Conservation (phyloP, 108 stramenopile genomes). For the Discostella pseudostelligera region DNA sequence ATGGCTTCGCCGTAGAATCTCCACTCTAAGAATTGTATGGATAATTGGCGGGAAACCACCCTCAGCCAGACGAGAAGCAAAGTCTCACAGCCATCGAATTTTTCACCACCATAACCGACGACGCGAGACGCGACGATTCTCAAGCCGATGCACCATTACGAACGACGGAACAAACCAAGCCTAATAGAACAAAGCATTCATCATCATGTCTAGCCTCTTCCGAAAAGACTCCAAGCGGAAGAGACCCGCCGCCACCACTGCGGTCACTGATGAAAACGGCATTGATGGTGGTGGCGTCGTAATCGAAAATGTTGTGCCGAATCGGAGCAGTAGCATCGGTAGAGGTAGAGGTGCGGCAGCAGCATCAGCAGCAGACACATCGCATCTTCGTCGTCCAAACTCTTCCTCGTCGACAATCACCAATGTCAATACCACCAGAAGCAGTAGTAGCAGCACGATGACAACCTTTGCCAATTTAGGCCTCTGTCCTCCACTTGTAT, state of each 20-base stretch:
- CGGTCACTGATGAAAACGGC: neutral
- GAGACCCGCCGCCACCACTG: neutral
- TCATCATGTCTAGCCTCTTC: constrained; percentile 34
- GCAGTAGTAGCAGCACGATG: too few species aligned
- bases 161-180: too few species aligned
- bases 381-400: neutral
- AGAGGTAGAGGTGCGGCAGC: neutral
- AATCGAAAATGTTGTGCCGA: neutral
- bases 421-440: neutral
- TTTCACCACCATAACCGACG: too few species aligned
- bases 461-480: constrained; percentile 68
- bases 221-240: constrained; percentile 25
- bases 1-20: too few species aligned
- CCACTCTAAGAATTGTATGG: too few species aligned
- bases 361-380: neutral
- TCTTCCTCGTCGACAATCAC: neutral
- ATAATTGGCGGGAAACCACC: too few species aligned
- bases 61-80: too few species aligned
- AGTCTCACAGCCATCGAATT: too few species aligned
- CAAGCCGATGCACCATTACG: too few species aligned
- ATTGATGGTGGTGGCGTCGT: neutral
- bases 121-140: too few species aligned
- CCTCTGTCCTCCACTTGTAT: constrained; percentile 60
- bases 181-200: too few species aligned
- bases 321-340: constrained; percentile 1